Evolutionary conservation across 768 basidiomycete species (phyloP).

Genomic region (Rubroboletus pulcherrimus): DNA sequence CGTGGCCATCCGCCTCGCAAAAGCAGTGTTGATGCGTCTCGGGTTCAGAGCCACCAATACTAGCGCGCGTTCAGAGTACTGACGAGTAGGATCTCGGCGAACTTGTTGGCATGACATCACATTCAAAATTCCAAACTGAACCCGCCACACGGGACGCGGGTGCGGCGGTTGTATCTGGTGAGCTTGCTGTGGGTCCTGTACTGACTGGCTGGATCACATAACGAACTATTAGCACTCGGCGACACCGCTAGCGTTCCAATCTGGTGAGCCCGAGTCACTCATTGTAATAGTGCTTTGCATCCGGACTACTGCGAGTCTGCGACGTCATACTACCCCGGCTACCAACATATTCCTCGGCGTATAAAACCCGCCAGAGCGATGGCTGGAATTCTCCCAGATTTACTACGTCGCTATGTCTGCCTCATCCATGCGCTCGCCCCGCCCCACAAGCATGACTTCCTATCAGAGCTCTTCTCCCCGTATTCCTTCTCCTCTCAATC

Average conservation of each 20-base stretch:
- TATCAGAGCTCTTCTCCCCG: slow-evolving; percentile 13
- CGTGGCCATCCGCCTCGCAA: too few species aligned
- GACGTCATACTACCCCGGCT: slow-evolving; percentile 11
- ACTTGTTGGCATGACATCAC: neutral
- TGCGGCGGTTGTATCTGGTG: neutral
- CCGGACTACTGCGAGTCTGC: neutral
- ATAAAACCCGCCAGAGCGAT: slow-evolving; percentile 8
- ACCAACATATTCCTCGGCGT: slow-evolving; percentile 4
- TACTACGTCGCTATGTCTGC: slow-evolving; percentile 1
- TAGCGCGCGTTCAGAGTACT: too few species aligned
- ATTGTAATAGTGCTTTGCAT: slow-evolving; percentile 1
- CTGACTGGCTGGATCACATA: neutral
- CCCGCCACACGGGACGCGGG: neutral
- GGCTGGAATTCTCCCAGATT: slow-evolving; percentile 8
- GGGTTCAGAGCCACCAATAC: too few species aligned
- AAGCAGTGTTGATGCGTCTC: too few species aligned
- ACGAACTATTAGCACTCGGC: too few species aligned
- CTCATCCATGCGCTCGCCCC: slow-evolving; percentile 11
- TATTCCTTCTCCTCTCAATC: slow-evolving; percentile 26
- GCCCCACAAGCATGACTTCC: slow-evolving; percentile 5
- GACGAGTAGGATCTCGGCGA: too few species aligned
- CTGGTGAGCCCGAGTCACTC: neutral
- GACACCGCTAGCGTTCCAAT: too few species aligned
- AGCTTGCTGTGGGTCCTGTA: neutral
- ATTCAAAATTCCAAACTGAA: slow-evolving; percentile 5